phyloP scores from a whole-genome alignment of 2,329 filamentous ascomycete species.

The Balansia obtecta region DNA sequence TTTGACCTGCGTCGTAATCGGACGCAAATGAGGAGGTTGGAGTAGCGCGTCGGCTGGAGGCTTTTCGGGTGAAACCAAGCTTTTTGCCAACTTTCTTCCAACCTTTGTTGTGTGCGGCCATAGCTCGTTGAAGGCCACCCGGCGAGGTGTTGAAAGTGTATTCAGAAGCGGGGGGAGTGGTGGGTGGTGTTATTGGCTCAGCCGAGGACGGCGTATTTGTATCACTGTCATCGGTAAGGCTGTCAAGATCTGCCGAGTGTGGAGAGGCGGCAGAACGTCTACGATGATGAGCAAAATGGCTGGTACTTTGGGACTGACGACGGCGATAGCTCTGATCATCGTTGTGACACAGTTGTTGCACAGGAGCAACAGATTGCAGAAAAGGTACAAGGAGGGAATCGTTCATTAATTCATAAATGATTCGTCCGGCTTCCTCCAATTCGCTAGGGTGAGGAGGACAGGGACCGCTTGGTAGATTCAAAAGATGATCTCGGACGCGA shows the following conservation, averaged over 20 bases:
- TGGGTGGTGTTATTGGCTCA: constrained; percentile 64
- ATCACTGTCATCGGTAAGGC: constrained; percentile 52
- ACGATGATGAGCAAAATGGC: constrained; percentile 2
- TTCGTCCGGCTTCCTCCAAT: constrained; percentile 70
- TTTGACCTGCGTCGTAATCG: constrained; percentile 23
- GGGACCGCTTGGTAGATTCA: constrained; percentile 42
- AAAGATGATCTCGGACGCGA: constrained; percentile 68
- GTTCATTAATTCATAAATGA: constrained; percentile 94
- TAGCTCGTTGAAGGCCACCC: constrained; percentile 39
- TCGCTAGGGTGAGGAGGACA: constrained; percentile 60
- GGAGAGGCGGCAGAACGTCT: constrained; percentile 27
- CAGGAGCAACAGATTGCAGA: constrained; percentile 50
- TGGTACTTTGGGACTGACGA: constrained; percentile 4
- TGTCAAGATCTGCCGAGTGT: constrained; percentile 35
- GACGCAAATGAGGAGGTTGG: constrained; percentile 28
- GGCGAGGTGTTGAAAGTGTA: constrained; percentile 40
- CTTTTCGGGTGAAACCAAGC: constrained; percentile 44
- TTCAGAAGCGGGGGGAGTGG: constrained; percentile 53
- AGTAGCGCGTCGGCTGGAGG: constrained; percentile 28
- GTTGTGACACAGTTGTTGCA: constrained; percentile 20
- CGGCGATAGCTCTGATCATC: constrained; percentile 26
- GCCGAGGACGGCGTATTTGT: constrained; percentile 41
- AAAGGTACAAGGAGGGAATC: constrained; percentile 92
- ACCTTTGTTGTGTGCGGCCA: constrained; percentile 42
- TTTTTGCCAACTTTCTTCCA: constrained; percentile 56